Evolutionary conservation across 2,329 filamentous ascomycete genomes (phyloP).

Genomic region (Diaporthe aspalathi): DNA sequence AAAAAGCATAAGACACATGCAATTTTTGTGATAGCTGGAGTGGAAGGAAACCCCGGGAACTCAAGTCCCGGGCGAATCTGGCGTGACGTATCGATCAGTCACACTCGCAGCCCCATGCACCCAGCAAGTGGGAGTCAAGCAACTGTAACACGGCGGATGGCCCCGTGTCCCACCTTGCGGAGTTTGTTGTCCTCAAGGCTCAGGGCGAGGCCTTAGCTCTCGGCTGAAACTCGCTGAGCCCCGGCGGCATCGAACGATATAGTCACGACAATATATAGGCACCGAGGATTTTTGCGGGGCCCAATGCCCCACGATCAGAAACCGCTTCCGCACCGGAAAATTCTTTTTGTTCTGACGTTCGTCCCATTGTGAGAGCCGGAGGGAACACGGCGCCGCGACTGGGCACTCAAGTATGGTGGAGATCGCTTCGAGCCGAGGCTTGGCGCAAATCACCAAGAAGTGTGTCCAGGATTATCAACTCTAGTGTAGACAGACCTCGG

Average conservation of each 20-base stretch:
- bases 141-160: slow-evolving; percentile 21
- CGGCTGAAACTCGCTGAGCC: slow-evolving; percentile 30
- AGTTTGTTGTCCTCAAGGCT: not conserved
- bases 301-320: not conserved
- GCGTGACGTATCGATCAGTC: slow-evolving; percentile 10
- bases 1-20: not conserved
- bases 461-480: no score
- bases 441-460: not conserved
- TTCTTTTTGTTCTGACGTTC: slow-evolving; percentile 5
- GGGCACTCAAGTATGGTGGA: not conserved
- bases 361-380: slow-evolving; percentile 3
- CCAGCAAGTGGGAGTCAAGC: slow-evolving; percentile 8
- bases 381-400: not conserved
- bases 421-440: slow-evolving; percentile 12
- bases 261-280: not conserved
- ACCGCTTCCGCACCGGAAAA: slow-evolving; percentile 13
- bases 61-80: slow-evolving; percentile 13
- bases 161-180: slow-evolving; percentile 4
- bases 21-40: slow-evolving; percentile 13
- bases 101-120: slow-evolving; percentile 1
- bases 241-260: slow-evolving; percentile 20
- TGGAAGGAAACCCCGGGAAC: slow-evolving; percentile 11
- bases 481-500: no score
- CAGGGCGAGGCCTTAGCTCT: slow-evolving; percentile 22
- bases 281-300: not conserved